Evolutionary conservation across 192 early-diverging fungal genomes (phyloP).

Genomic region (Piromyces finnis): DNA sequence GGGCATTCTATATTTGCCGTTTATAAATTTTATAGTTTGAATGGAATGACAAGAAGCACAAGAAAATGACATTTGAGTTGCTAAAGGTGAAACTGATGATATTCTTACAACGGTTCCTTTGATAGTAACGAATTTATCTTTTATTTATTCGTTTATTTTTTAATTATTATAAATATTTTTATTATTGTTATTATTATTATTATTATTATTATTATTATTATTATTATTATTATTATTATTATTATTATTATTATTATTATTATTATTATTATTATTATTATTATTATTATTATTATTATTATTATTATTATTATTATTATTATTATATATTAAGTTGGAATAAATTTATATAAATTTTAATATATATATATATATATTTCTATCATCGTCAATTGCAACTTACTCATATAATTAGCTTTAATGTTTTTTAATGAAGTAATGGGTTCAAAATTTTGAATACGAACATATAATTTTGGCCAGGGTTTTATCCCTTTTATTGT

Average conservation of each 20-base stretch:
- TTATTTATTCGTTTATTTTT: background rate
- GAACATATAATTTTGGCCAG: slow-evolving; percentile 8
- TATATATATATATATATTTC: too few species aligned
- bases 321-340: too few species aligned
- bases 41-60: slow-evolving; percentile 15
- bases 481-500: background rate
- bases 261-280: too few species aligned
- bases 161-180: too few species aligned
- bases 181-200: too few species aligned
- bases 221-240: too few species aligned
- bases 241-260: too few species aligned
- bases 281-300: too few species aligned
- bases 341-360: too few species aligned
- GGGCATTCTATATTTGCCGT: slow-evolving; percentile 44
- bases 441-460: slow-evolving; percentile 22
- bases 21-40: slow-evolving; percentile 36
- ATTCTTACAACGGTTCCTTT: slow-evolving; percentile 66
- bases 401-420: slow-evolving; percentile 55
- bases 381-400: background rate
- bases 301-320: too few species aligned
- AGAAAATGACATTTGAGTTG: slow-evolving; percentile 38
- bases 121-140: slow-evolving; percentile 45
- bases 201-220: too few species aligned
- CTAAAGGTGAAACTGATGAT: slow-evolving; percentile 47
- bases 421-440: slow-evolving; percentile 46